Evolutionary conservation across 441 rosid genomes (phyloP), one percentile per base, ranked within the genome.

Genomic region (Euphorbia celastroides): DNA sequence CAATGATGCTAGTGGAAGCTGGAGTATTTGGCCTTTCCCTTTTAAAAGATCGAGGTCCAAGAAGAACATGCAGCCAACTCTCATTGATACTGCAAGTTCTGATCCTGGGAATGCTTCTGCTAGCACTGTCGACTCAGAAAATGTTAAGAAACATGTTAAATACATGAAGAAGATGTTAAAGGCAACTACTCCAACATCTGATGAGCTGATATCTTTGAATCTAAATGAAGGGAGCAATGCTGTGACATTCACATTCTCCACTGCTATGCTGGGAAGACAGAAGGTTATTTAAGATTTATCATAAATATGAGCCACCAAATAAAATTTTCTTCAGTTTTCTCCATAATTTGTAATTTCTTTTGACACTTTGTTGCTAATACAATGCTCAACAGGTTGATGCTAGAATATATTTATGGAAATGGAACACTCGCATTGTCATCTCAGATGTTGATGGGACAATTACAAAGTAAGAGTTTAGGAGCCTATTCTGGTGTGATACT

Each of bases 361-460:
- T 22, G 7, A 36, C 8, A 12, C 26, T 42, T 72, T 54, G 52
- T 48, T 60, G 8, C 52, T 58, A 26, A 67, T 36, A 5, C 55
- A 59, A 42, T 55, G 38, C 70, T 62, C 12, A 68, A 65, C 83
- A 95, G 99, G 95, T 95, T 71, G 96, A 95, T 62, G 97, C 98
- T 6, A 84, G 93, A 70, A 92, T 95, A 48, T 92, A 77, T 84
- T 80, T 88, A 73, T 95, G 99, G 99, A 92, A 92, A 75, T 95
- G 98, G 98, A 85, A 87, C 78, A 73, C 91, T 67, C 92, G 86
- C 23, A 82, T 95, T 50, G 97, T 95, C 66, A 81, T 95, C 73
- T 92, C 98, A 17, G 99, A 95, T 83, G 99, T 95, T 70, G 99
- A 95, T 79, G 99, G 99, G 75, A 95, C 99, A 57, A 95, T 95